Conservation (phyloP, 2,329 filamentous ascomycete species). For the Pseudopyricularia javanii region DNA sequence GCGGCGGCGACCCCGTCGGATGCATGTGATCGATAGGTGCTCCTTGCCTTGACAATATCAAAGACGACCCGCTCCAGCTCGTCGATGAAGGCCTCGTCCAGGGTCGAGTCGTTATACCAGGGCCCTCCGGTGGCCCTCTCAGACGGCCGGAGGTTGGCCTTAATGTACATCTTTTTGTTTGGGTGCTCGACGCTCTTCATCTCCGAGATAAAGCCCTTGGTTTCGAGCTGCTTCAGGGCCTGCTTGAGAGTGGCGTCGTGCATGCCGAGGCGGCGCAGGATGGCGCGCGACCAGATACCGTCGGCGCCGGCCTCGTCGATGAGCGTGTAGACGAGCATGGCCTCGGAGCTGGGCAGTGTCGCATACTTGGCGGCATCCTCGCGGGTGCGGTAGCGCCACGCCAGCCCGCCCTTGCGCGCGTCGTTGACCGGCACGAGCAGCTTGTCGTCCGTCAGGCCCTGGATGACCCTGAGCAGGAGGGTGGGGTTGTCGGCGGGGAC, state of each 20-base stretch:
- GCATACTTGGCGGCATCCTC: constrained; percentile 55
- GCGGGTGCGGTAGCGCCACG: constrained; percentile 45
- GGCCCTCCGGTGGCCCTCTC: constrained; percentile 87
- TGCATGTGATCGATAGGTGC: constrained; percentile 46
- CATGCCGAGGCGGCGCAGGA: constrained; percentile 69
- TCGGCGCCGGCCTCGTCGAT: constrained; percentile 78
- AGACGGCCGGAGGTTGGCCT: constrained; percentile 69
- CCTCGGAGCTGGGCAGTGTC: constrained; percentile 55
- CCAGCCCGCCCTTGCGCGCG: constrained; percentile 24
- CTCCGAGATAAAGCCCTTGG: constrained; percentile 69
- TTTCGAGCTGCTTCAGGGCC: constrained; percentile 71
- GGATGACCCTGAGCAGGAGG: constrained; percentile 41
- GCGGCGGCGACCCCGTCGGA: constrained; percentile 14
- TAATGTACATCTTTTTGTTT: constrained; percentile 92
- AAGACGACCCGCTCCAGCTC: constrained; percentile 63
- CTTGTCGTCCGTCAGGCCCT: constrained; percentile 46
- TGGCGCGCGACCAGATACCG: constrained; percentile 82
- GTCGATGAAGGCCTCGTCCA: constrained; percentile 82
- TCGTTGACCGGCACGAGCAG: constrained; percentile 39
- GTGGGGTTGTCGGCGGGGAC: constrained; percentile 42
- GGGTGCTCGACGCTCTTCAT: constrained; percentile 89
- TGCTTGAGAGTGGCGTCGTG: constrained; percentile 74
- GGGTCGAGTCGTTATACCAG: constrained; percentile 85
- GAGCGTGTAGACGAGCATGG: constrained; percentile 72
- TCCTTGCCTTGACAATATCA: constrained; percentile 57